These are phyloP conservation scores for Cryptosporidium tyzzeri DNA, from an alignment of 169 alveolate species.

Conservation along the genomic window DNA sequence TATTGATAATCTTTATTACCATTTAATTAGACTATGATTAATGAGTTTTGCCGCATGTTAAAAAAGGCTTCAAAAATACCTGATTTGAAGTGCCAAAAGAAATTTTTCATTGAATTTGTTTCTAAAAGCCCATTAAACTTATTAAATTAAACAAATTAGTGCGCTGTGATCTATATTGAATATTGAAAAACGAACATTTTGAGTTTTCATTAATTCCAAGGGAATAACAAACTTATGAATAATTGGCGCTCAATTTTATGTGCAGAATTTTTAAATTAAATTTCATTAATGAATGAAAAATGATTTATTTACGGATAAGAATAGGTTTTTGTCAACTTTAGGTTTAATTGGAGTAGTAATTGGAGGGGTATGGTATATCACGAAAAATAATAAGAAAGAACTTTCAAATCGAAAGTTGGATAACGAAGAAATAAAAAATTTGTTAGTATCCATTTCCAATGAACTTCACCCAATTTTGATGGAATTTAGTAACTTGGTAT, in stretches of 20 bases:
- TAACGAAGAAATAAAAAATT: conserved; percentile 20
- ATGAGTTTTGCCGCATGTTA: no score
- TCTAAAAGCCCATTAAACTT: no score
- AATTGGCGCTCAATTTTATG: background rate
- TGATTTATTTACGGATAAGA: background rate
- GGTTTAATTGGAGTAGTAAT: conserved; percentile 28
- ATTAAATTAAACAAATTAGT: no score
- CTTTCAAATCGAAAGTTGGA: background rate
- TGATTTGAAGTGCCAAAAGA: no score
- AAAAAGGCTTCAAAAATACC: no score
- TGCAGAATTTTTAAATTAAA: no score
- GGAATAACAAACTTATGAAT: background rate
- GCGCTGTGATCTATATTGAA: no score
- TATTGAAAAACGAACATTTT: no score
- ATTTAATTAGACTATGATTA: background rate
- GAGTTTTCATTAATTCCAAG: no score
- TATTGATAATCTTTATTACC: no score
- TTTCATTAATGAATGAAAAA: background rate
- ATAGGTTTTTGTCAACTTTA: conserved; percentile 8
- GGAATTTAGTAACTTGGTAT: conserved; percentile 30
- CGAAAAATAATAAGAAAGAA: conserved; percentile 18
- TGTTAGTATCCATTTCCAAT: conserved; percentile 28
- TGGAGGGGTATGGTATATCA: conserved; percentile 53
- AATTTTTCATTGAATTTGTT: no score
- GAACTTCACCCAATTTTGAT: conserved; percentile 56